phyloP scores from a whole-genome alignment of 139 green algal genomes.

The Ettlia oleoabundans region DNA sequence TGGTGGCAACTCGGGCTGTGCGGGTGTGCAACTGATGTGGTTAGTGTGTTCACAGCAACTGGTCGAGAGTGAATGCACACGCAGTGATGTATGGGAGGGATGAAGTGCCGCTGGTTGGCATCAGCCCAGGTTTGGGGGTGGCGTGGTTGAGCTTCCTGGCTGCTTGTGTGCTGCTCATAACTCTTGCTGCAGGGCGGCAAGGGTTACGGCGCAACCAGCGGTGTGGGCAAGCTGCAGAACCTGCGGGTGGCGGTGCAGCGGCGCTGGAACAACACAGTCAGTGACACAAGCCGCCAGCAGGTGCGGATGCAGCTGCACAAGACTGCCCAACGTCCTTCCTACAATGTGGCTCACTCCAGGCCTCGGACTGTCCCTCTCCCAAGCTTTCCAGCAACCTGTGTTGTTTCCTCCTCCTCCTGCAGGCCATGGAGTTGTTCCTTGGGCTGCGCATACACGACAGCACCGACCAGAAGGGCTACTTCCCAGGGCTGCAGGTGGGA shows the following conservation, averaged over 20 bases:
- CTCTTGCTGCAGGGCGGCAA: constrained; percentile 9
- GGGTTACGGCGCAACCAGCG: constrained; percentile 35
- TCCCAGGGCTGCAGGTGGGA: constrained; percentile 27
- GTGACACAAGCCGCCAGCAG: constrained; percentile 51
- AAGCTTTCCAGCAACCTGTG: no score
- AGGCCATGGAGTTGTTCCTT: constrained; percentile 85
- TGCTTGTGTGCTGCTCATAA: not conserved
- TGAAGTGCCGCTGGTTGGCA: no score
- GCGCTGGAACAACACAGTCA: constrained; percentile 78
- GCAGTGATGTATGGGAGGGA: no score
- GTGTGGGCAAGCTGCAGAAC: constrained; percentile 68
- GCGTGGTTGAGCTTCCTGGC: not conserved
- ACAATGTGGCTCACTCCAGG: no score
- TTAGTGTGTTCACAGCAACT: not conserved
- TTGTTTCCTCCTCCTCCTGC: no score
- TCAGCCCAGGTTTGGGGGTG: no score
- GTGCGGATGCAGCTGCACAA: no score
- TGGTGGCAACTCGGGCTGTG: no score
- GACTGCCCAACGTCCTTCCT: no score
- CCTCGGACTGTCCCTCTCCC: no score
- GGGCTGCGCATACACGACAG: constrained; percentile 57
- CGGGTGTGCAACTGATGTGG: no score
- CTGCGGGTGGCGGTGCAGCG: constrained; percentile 75
- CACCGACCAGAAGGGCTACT: constrained; percentile 12
- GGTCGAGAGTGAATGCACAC: no score